A percentile compares a stretch with the other conserved stretches of the same genome.
These are phyloP conservation scores for Botryobasidium botryosum DNA, from an alignment of 768 basidiomycete species.

Conservation along the genomic window DNA sequence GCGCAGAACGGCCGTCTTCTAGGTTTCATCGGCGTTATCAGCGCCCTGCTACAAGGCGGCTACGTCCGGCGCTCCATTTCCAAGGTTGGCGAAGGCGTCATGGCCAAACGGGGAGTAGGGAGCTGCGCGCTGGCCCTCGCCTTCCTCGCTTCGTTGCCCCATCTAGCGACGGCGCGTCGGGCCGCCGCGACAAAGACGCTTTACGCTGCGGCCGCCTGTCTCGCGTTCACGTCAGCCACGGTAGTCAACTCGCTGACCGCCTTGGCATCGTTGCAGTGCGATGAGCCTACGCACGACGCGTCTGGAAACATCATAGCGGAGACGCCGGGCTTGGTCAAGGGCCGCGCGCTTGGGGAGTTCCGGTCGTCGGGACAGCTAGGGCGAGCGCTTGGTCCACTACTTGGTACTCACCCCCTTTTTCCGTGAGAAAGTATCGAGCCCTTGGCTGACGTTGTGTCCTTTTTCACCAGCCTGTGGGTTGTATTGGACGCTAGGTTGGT, in stretches of 20 bases:
- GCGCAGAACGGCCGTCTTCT: conserved; percentile 75
- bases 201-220: conserved; percentile 52
- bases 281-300: conserved; percentile 35
- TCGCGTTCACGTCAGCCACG: conserved; percentile 90
- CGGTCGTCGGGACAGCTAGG: conserved; percentile 91
- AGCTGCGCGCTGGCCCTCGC: conserved; percentile 55
- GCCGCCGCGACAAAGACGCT: conserved; percentile 29
- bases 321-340: conserved; percentile 62
- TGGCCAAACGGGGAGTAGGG: conserved; percentile 67
- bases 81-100: conserved; percentile 57
- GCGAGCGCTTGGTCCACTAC: conserved; percentile 75
- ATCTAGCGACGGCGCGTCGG: conserved; percentile 30
- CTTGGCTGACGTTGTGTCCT: background rate
- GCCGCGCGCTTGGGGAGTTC: conserved; percentile 69
- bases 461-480: conserved; percentile 52
- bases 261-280: conserved; percentile 79
- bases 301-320: conserved; percentile 45
- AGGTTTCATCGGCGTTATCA: conserved; percentile 75
- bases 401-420: conserved; percentile 35
- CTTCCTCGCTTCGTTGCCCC: conserved; percentile 57
- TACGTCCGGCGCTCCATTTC: conserved; percentile 75
- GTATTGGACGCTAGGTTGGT: conserved; percentile 72
- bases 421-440: conserved; percentile 1
- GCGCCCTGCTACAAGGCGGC: conserved; percentile 81
- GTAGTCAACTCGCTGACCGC: conserved; percentile 90